These are phyloP conservation scores for Paxillus rubicundulus DNA, from an alignment of 768 basidiomycete species.

Conservation along the genomic window DNA sequence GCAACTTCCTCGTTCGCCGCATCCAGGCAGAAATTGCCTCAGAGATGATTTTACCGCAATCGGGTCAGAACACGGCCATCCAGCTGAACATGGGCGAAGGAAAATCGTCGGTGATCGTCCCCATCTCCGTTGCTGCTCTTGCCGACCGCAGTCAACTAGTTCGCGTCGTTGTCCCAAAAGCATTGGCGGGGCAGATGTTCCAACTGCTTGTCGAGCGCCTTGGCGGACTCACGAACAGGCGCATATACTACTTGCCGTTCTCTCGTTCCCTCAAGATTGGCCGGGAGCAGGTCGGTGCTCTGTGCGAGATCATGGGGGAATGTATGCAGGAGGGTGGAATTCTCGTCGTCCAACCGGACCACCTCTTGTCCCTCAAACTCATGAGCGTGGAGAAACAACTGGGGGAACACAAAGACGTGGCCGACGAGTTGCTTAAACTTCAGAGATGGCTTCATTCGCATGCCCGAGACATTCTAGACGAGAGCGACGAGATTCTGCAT, in stretches of 20 bases:
- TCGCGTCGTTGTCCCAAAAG: constrained; percentile 34
- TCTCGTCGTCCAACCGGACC: constrained; percentile 48
- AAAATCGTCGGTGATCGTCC: constrained; percentile 43
- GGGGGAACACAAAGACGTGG: constrained; percentile 8
- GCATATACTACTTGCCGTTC: constrained; percentile 33
- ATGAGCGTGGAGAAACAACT: constrained; percentile 28
- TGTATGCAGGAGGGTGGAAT: constrained; percentile 40
- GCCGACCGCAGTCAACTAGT: constrained; percentile 29
- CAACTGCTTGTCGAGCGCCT: constrained; percentile 31
- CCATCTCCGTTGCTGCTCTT: constrained; percentile 23
- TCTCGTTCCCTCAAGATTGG: constrained; percentile 20
- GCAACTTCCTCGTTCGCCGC: constrained; percentile 26
- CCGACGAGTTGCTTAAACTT: constrained; percentile 16
- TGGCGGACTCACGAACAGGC: constrained; percentile 33
- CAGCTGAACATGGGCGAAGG: constrained; percentile 60
- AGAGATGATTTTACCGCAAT: constrained; percentile 32
- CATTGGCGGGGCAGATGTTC: constrained; percentile 32
- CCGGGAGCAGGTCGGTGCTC: constrained; percentile 18
- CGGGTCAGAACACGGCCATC: constrained; percentile 34
- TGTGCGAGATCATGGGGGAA: constrained; percentile 11
- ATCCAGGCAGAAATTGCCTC: constrained; percentile 28
- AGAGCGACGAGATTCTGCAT: constrained; percentile 40
- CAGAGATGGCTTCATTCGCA: constrained; percentile 19
- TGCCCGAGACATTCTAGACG: constrained; percentile 21
- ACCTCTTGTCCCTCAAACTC: constrained; percentile 47